Percentiles rank a stretch among this genome's conserved stretches.
These are phyloP conservation scores for Colletotrichum limetticola DNA, from an alignment of 2,329 filamentous ascomycete genomes.

Conservation along the genomic window DNA sequence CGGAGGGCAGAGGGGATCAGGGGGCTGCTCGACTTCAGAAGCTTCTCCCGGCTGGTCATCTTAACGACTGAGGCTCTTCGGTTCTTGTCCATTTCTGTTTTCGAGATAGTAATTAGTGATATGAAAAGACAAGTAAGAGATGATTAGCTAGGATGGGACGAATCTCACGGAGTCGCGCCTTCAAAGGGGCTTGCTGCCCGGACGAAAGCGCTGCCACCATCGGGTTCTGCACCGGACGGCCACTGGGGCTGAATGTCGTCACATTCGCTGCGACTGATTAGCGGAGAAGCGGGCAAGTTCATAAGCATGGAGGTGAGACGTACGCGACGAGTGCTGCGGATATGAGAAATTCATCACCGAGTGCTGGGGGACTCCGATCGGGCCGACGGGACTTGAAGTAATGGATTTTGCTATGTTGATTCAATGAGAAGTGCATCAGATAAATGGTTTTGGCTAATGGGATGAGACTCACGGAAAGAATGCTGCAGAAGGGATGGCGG, in stretches of 20 bases:
- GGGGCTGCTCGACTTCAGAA: background rate
- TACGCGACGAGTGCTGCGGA: background rate
- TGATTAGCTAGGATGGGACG: background rate
- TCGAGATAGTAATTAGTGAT: background rate
- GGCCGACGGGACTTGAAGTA: background rate
- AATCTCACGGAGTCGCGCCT: constrained; percentile 19
- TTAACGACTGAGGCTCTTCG: constrained; percentile 20
- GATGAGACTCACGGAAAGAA: background rate
- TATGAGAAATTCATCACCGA: background rate
- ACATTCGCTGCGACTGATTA: background rate
- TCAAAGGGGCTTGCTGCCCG: background rate
- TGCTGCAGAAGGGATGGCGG: background rate
- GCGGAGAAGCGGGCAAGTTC: background rate
- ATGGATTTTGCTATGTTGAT: background rate
- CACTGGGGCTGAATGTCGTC: background rate
- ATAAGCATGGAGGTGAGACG: background rate
- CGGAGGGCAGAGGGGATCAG: background rate
- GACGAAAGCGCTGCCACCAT: constrained; percentile 21
- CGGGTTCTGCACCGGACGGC: constrained; percentile 14
- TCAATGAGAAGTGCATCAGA: background rate
- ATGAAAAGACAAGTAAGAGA: background rate
- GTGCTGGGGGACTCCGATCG: background rate
- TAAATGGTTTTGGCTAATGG: background rate
- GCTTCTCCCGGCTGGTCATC: background rate
- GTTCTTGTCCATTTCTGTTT: constrained; percentile 18